Base-by-base conservation (phyloP, 2,329 filamentous ascomycete species). In the Stachybotrys chlorohalonatus region DNA sequence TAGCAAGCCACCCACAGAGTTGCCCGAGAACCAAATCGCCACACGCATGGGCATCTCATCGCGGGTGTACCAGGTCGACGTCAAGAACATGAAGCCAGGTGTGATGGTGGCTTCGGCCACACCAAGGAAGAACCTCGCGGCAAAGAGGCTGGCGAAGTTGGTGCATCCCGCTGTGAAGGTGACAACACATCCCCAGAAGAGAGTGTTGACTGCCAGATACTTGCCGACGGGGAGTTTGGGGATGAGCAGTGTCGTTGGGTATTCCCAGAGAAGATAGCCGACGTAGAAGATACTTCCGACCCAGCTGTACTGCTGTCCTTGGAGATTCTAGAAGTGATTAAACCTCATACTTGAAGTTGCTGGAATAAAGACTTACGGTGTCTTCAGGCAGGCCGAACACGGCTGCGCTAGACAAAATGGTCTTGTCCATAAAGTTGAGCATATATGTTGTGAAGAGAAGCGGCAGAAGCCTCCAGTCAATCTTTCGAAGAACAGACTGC, bases 371-470 rank as follows among this genome's bases (percentile, higher is more conserved):
- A 54, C 64, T 47, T 48, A 71, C 69, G 15, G 68, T 76, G 59
- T 82, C 80, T 1, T 78, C 66, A 6, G 69, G 68, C n/a, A 82
- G 62, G 0, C 79, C 80, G 58, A 84, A 83, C 0, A 84, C 78
- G 5, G 79, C 71, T 0, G 81, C 80, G 56, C 75, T 80, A 0
- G 78, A 79, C 1, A 82, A 63, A 54, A 80, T 80, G 1, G 75
- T 76, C 62, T 85, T 85, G 64, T 85, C 82, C 72, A 84, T 81
- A 55, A 83, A 84, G 60, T 82, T 81, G 57, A 84, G 64, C 68
- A 78, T 77, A 61, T 84, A 84, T 0, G 77, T 82, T 47, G 77
- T 59, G 56, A 83, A 83, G 9, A 84, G 65, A 11, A 84, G 66
- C 0, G 82, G 80, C 6, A 85, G 75, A 9, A 85, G 67, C 11